Percentiles rank a stretch among this genome's conserved stretches.
These are phyloP conservation scores for Mallotus repandus DNA, from an alignment of 441 rosid genomes.

Conservation along the genomic window DNA sequence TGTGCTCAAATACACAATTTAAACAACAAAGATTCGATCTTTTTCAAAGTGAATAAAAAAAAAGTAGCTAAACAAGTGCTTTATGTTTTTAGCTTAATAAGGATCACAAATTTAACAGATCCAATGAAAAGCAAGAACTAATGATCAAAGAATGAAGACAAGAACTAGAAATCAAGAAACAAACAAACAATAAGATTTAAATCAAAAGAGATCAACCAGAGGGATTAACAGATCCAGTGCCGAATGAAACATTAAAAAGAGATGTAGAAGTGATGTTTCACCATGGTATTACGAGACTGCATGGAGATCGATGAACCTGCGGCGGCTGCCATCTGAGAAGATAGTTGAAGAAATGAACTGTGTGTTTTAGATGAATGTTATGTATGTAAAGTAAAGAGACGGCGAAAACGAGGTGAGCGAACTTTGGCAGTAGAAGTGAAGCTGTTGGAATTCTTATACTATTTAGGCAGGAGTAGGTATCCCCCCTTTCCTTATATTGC, in stretches of 20 bases:
- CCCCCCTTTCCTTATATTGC: neutral
- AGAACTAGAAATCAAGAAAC: neutral
- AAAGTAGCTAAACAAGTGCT: no score
- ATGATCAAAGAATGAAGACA: no score
- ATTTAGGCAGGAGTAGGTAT: neutral
- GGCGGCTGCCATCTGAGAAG: conserved; percentile 37
- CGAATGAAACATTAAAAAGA: neutral
- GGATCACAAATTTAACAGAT: neutral
- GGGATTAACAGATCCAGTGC: conserved; percentile 16
- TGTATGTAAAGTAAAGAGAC: neutral
- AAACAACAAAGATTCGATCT: conserved; percentile 1
- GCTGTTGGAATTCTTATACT: neutral
- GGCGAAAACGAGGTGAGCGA: conserved; percentile 19
- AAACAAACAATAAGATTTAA: neutral
- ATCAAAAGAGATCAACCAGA: neutral
- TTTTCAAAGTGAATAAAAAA: neutral
- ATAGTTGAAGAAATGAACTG: neutral
- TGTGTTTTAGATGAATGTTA: no score
- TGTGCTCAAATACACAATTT: no score
- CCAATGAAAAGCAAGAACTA: conserved; percentile 2
- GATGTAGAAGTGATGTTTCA: conserved; percentile 2
- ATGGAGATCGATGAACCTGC: conserved; percentile 39
- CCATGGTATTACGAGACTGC: conserved; percentile 32
- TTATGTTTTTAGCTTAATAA: no score
- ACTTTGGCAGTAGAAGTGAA: neutral